Conservation (phyloP, 1,139 yeast genomes). For the Lodderomyces pseudojiufengensis region DNA sequence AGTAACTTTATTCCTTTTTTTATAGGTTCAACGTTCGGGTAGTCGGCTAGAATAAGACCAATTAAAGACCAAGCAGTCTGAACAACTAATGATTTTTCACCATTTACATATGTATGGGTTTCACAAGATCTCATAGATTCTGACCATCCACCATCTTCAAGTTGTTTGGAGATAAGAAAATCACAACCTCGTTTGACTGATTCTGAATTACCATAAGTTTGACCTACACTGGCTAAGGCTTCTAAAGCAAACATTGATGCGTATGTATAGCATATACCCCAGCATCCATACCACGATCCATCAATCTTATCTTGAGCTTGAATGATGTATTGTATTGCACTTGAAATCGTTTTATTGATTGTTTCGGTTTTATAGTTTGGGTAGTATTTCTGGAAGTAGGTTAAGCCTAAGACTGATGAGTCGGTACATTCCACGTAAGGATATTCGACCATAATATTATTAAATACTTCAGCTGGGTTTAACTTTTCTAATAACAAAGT, state of each 20-base stretch:
- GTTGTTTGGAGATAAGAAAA: slow-evolving; percentile 70
- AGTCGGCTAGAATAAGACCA: slow-evolving; percentile 74
- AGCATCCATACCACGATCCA: slow-evolving; percentile 98
- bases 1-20: slow-evolving; percentile 61
- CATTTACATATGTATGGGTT: slow-evolving; percentile 67
- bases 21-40: slow-evolving; percentile 67
- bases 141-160: slow-evolving; percentile 95
- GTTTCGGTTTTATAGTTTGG: slow-evolving; percentile 63
- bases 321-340: slow-evolving; percentile 72
- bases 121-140: slow-evolving; percentile 86
- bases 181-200: slow-evolving; percentile 77
- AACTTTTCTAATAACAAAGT: slow-evolving; percentile 70
- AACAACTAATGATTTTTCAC: slow-evolving; percentile 64
- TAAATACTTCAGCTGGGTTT: slow-evolving; percentile 97
- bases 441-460: slow-evolving; percentile 96
- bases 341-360: slow-evolving; percentile 61
- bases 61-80: slow-evolving; percentile 94
- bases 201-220: slow-evolving; percentile 56
- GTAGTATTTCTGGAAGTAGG: slow-evolving; percentile 66
- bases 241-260: slow-evolving; percentile 98
- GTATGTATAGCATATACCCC: slow-evolving; percentile 97
- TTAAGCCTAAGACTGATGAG: slow-evolving; percentile 84
- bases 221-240: slow-evolving; percentile 72
- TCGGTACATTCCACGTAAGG: slow-evolving; percentile 99
- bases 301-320: slow-evolving; percentile 59